These are phyloP conservation scores for Lonicera japonica DNA, from an alignment of 129 eudicot species.

Conservation along the genomic window DNA sequence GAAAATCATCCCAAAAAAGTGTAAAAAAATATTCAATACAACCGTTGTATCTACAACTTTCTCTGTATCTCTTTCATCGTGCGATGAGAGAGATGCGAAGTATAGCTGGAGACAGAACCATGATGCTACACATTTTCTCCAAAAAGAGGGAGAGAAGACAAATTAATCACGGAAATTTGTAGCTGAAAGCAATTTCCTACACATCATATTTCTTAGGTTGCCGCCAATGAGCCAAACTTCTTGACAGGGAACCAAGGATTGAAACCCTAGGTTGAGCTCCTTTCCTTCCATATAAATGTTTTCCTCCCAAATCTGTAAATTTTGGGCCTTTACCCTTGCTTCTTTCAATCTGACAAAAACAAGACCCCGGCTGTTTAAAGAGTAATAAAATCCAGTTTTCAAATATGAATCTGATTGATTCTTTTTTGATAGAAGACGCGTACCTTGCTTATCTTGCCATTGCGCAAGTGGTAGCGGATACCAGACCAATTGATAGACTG, in stretches of 20 bases:
- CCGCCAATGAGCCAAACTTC: slow-evolving; percentile 68
- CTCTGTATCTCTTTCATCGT: no score
- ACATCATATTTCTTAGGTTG: slow-evolving; percentile 76
- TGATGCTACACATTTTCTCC: slow-evolving; percentile 6
- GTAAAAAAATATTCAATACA: no score
- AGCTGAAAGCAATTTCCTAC: slow-evolving; percentile 23
- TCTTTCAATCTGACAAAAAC: slow-evolving; percentile 65
- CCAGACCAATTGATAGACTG: slow-evolving; percentile 98
- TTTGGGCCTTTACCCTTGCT: slow-evolving; percentile 72
- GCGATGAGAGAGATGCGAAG: no score
- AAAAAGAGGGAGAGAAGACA: slow-evolving; percentile 14
- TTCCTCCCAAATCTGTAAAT: slow-evolving; percentile 87
- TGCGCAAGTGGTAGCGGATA: slow-evolving; percentile 76
- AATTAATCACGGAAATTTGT: slow-evolving; percentile 14
- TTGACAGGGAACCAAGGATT: slow-evolving; percentile 50
- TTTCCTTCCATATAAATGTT: slow-evolving; percentile 58
- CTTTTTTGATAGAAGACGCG: neutral
- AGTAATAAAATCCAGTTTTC: no score
- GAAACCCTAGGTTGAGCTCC: slow-evolving; percentile 55
- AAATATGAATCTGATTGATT: no score
- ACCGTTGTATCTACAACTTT: no score
- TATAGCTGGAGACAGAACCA: no score
- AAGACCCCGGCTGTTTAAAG: neutral
- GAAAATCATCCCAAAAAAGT: slow-evolving; percentile 12
- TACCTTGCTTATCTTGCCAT: slow-evolving; percentile 88